Evolutionary conservation across 306 rosid species (phyloP), one percentile per base, ranked within the genome.

Genomic region (Hippophae tibetana): DNA sequence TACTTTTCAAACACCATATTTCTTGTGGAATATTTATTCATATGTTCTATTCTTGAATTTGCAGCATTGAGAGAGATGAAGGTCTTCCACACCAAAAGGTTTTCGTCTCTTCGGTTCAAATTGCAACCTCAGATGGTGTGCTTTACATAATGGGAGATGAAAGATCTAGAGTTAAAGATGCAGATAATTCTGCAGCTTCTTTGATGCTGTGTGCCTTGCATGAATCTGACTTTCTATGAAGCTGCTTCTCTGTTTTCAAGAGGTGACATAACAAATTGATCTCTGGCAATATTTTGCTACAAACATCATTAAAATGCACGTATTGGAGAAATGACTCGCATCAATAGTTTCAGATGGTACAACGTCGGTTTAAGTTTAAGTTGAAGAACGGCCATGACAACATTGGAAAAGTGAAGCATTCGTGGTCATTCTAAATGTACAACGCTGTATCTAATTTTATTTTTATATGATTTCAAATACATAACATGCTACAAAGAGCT

Each of bases 161-260:
- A 56, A 75, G 47, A 57, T 59, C 72, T 2, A 81, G 81, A 60
- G 54, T 67, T 47, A 84, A 54, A 43, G 82, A 82, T 10, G 84
- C 95, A 2, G 70, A 86, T 11, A 79, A 77, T 64, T 86, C 94
- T 52, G 95, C 95, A 10, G 94, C 94, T 54, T 84, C 89, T 23
- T 70, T 55, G 57, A 72, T 86, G 87, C 74, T 89, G 47, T 56
- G 62, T 3, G 76, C 82, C 66, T 69, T 84, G 46, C 74, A 72
- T 51, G 74, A 81, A 61, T 57, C 68, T 13, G 62, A 65, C 12
- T 50, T 9, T 66, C 26, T 77, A 18, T 85, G 68, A 78, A 7
- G 14, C 9, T 18, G 6, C 13, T 47, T 13, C 61, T 51, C 44
- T 13, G 8, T 42, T 41, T 44, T 42, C 10, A 41, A 64, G 9